Percentiles rank a stretch among this genome's conserved stretches.
These are phyloP conservation scores for Paecilomyces niveus DNA, from an alignment of 2,329 filamentous ascomycete species.

Conservation along the genomic window DNA sequence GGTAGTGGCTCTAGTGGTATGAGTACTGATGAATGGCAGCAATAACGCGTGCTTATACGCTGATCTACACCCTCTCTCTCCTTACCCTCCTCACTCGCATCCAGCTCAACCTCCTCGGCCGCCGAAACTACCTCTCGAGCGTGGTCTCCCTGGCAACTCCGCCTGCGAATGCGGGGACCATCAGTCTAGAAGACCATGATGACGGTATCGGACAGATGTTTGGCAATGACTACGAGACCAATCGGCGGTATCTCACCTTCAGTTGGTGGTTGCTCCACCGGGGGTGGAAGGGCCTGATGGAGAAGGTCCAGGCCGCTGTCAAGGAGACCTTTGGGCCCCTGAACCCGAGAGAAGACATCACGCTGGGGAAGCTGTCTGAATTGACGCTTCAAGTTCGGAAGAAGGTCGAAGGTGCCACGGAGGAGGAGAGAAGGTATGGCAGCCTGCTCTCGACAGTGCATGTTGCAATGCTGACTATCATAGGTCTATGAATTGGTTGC, in stretches of 20 bases:
- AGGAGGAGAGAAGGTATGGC: slow-evolving; percentile 51
- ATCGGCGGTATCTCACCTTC: slow-evolving; percentile 88
- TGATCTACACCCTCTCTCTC: slow-evolving; percentile 84
- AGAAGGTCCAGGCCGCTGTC: slow-evolving; percentile 76
- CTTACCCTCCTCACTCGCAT: slow-evolving; percentile 88
- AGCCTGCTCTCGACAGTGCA: not conserved
- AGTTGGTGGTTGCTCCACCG: slow-evolving; percentile 96
- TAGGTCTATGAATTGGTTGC: slow-evolving; percentile 65
- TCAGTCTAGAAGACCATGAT: slow-evolving; percentile 87
- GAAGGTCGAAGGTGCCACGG: slow-evolving; percentile 70
- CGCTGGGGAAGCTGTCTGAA: slow-evolving; percentile 70
- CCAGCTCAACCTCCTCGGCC: slow-evolving; percentile 92
- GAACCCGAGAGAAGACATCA: slow-evolving; percentile 82
- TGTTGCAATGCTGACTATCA: slow-evolving; percentile 5
- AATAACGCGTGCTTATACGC: slow-evolving; percentile 81
- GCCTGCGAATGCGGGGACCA: slow-evolving; percentile 61
- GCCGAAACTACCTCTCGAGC: slow-evolving; percentile 90
- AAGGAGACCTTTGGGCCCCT: slow-evolving; percentile 82
- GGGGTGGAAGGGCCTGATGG: slow-evolving; percentile 77
- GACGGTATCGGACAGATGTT: slow-evolving; percentile 81
- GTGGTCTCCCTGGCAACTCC: slow-evolving; percentile 85
- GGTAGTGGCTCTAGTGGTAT: not conserved
- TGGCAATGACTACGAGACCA: slow-evolving; percentile 92
- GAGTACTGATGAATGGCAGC: slow-evolving; percentile 44
- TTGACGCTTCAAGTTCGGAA: slow-evolving; percentile 77